Evolutionary conservation across 257 asterid species (phyloP).

Genomic region (Mitragyna speciosa): DNA sequence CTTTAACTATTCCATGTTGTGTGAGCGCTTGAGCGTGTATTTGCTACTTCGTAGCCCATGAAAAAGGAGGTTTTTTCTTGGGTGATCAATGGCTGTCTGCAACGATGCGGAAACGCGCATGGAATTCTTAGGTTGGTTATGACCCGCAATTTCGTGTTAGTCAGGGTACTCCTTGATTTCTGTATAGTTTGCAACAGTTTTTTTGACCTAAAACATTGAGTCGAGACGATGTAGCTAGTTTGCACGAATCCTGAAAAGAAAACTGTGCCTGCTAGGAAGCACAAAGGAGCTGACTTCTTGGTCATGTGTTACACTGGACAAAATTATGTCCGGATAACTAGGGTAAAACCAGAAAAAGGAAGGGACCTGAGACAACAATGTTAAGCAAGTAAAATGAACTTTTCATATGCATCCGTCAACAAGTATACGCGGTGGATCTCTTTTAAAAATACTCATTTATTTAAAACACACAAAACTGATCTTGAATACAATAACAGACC

Average conservation of each 20-base stretch:
- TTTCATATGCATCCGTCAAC: background rate
- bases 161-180: background rate
- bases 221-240: background rate
- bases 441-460: background rate
- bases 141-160: conserved; percentile 6
- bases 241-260: background rate
- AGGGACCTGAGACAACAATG: background rate
- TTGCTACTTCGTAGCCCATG: no score
- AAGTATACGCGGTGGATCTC: background rate
- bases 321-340: background rate
- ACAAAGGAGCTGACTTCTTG: no score
- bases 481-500: background rate
- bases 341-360: no score
- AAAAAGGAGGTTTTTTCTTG: background rate
- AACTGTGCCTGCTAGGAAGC: no score
- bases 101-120: background rate
- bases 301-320: no score
- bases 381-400: background rate
- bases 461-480: background rate
- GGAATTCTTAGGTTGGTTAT: background rate
- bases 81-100: background rate
- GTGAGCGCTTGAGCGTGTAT: no score
- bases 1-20: no score
- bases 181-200: background rate
- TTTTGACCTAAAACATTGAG: background rate